Base-by-base conservation (phyloP, 257 asterid species). In the Nicotiana knightiana region DNA sequence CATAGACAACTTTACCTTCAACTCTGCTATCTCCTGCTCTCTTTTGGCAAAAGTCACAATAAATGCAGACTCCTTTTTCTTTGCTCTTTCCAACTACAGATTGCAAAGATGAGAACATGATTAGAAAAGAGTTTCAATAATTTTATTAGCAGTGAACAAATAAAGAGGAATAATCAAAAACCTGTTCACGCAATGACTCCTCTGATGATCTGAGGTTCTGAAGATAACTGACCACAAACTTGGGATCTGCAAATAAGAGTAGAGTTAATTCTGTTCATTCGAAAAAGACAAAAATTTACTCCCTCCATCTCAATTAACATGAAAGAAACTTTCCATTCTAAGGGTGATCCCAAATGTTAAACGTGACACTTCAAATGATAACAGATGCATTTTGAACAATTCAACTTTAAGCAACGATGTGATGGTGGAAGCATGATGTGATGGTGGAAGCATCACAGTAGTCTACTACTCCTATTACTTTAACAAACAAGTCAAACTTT, bases 1-100 rank as follows among this genome's bases (percentile, higher is more conserved):
- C 79, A 48, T 51, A 13, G 79, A 26, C 16, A 51, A 75, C 79
- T 86, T 68, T 77, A 93, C 99, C 99, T 96, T 96, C 91, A 96
- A 86, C 83, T 96, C 99, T 85, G 99, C 97, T 88, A 96, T 96
- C 93, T 96, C 99, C 88, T 93, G 99, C 89, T 96, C 99, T 81
- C 99, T 92, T 85, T 96, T 96, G 16, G 97, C 98, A 90, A 96
- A 94, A 54, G 98, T 94, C 81, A 96, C 96, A 79, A 96, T 94
- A 88, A 95, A 93, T 70, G 97, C 99, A 76, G 97, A 98, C 88
- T 96, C 99, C 85, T 94, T 96, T 86, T 93, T 94, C 93, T 92
- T 96, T 53, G 97, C 97, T 84, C 92, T 94, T 81, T 94, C 99
- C 82, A 96, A 91, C 99, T 96, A 75, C 80, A 75, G 86, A 89